Conservation (phyloP, 345 rosid species). For the Mangifera indica region DNA sequence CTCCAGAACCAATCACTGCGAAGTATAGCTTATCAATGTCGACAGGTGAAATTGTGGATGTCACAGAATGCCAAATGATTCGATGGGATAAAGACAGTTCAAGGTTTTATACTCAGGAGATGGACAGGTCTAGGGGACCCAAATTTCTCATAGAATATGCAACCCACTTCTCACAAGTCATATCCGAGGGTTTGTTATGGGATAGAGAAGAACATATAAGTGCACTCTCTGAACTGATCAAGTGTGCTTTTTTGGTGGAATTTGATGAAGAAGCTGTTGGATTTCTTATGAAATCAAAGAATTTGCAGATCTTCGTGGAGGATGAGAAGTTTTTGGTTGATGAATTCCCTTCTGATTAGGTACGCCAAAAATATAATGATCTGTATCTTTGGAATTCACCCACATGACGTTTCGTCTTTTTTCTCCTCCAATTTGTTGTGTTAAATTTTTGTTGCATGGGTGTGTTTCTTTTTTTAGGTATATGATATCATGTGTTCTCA, state of each 20-base stretch:
- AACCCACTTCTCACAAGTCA: slow-evolving; percentile 43
- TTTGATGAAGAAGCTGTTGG: slow-evolving; percentile 48
- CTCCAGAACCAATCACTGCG: slow-evolving; percentile 32
- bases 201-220: slow-evolving; percentile 42
- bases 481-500: too few relatives aligned
- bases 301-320: slow-evolving; percentile 46
- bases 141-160: slow-evolving; percentile 47
- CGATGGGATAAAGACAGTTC: slow-evolving; percentile 57
- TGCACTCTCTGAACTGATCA: slow-evolving; percentile 50
- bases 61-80: slow-evolving; percentile 29
- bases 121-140: slow-evolving; percentile 31
- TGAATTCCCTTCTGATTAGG: slow-evolving; percentile 29
- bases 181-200: slow-evolving; percentile 55
- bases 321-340: slow-evolving; percentile 51
- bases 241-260: slow-evolving; percentile 49
- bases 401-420: slow-evolving; percentile 16
- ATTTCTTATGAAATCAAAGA: slow-evolving; percentile 54
- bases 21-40: slow-evolving; percentile 40
- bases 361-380: neutral
- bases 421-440: neutral
- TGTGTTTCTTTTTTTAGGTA: too few relatives aligned
- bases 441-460: neutral
- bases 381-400: slow-evolving; percentile 50
- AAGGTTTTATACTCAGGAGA: slow-evolving; percentile 40
- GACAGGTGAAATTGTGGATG: slow-evolving; percentile 34